Base-by-base conservation (phyloP, 192 early-diverging fungal genomes). In the Coemansia sp. region DNA sequence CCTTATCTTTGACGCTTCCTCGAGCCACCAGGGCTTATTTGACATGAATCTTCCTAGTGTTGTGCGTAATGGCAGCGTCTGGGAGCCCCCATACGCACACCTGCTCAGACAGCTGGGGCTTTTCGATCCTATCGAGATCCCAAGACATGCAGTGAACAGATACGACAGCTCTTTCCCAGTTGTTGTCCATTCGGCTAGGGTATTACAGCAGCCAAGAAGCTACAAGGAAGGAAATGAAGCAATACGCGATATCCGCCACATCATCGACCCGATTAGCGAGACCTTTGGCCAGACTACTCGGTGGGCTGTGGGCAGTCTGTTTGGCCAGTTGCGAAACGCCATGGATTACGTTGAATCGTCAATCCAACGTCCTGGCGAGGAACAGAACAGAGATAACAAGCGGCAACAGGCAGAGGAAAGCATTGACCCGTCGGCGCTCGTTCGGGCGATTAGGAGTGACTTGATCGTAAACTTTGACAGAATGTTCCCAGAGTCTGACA, bases 251-350 rank as follows among this genome's bases (percentile, higher is more conserved):
- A 50, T 64, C 19, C 55, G 64, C 42, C 59, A 36, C 17, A 65
- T 80, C 9, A 71, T 75, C 20, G 66, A 41, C 46, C 48, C 69
- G 4, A 52, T 81, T 14, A 63, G 73, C 56, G 73, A 75, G 23
- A 66, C 53, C 4, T 69, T 81, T 69, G 78, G 66, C 42, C 70
- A 75, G 49, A 74, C 78, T 0, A 68, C 73, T 36, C 65, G 73
- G 23, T 75, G 78, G 78, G 78, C 78, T 13, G 59, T 81, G 23
- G 70, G 72, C 2, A 72, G 65, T 48, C 23, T 75, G 22, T 66
- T 81, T 69, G 78, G 73, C 1, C 78, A 72, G 23, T 33, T 81
- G 63, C 62, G 78, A 22, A 64, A 72, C 22, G 73, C 64, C 1
- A 70, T 70, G 70, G 73, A 75, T 33, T 63, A 61, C 33, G 69